Base-by-base conservation (phyloP, 148 eudicot species). In the Amaranthus palmeri region DNA sequence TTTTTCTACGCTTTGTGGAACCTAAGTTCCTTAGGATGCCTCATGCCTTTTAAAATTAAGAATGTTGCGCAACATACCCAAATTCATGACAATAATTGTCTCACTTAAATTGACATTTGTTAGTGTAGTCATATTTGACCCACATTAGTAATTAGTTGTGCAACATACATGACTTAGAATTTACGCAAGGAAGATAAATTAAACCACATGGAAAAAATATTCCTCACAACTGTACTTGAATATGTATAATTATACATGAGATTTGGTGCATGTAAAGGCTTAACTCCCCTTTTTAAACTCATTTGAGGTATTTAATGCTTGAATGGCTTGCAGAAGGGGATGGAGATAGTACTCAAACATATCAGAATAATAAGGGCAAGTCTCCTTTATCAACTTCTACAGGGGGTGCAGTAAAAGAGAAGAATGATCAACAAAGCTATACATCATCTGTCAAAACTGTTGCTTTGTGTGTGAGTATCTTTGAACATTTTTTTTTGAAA, bases 381-480 rank as follows among this genome's bases (percentile, higher is more conserved):
- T 76, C 85, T 70, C 63, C 57, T 72, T n/a, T 65, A 57, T 55
- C 76, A 43, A 45, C 71, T 73, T 74, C 84, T 76, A 64, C 47
- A 68, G 71, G 73, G 66, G 49, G 60, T 78, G 68, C 84, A 67
- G 76, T 80, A 57, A 81, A 82, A 51, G 74, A 70, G 59, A 78
- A 77, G 60, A 15, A 46, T 44, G 74, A 25, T 42, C 46, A 78
- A 71, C 86, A 80, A 52, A 80, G 74, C 70, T 85, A 79, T 79
- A 65, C 6, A 55, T 75, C 88, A 54, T 85, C 88, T 61, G 84
- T 89, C 50, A 86, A 64, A 85, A 89, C 86, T 50, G 97, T 95
- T 65, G 91, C 85, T 76, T 70, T 91, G 70, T 91, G 97, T 55
- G 98, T 91, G 83, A 79, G 90, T 82, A 72, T 55, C 59, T 54